phyloP scores from a whole-genome alignment of 139 green algal species.

The Chlamydomonas schloesseri region DNA sequence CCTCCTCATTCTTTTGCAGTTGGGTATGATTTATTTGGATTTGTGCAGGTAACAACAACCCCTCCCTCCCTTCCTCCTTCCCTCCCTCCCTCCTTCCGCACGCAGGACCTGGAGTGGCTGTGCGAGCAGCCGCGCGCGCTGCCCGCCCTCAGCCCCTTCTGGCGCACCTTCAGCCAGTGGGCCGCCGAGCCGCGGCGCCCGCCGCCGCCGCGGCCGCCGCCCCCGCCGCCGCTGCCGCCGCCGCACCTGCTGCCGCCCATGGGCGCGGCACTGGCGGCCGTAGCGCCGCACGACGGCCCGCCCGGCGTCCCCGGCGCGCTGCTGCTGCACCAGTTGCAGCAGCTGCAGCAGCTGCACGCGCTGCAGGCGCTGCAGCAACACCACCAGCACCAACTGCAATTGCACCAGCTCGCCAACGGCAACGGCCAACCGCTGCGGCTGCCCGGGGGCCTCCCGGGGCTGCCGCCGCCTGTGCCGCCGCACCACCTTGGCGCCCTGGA shows the following conservation, averaged over 20 bases:
- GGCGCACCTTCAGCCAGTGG: conserved; percentile 1
- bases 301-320: neutral
- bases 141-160: neutral
- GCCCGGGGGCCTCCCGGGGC: no score
- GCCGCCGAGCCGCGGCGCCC: neutral
- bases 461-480: no score
- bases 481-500: no score
- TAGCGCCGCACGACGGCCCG: no score
- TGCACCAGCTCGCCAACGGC: no score
- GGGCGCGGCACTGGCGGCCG: neutral
- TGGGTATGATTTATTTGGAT: no score
- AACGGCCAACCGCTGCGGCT: no score
- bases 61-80: no score
- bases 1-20: no score
- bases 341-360: neutral
- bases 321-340: neutral
- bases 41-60: no score
- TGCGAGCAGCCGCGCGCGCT: neutral
- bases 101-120: conserved; percentile 3
- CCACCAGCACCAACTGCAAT: no score
- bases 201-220: neutral
- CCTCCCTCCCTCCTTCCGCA: neutral
- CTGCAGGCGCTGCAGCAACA: neutral
- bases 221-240: neutral
- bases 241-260: neutral